Base-by-base conservation (phyloP, 345 rosid genomes). In the Geranium brycei region DNA sequence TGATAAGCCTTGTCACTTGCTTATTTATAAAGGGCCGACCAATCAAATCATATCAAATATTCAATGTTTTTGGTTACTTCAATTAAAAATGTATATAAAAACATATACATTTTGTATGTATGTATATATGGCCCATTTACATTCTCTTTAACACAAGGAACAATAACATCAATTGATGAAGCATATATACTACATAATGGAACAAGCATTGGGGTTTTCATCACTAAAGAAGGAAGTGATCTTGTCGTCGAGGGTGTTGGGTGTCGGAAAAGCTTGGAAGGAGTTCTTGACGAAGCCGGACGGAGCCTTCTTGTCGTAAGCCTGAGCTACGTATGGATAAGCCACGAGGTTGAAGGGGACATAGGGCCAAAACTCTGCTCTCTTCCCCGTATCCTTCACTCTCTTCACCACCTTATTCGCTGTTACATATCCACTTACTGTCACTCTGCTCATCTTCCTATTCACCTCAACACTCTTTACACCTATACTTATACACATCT, bases 291-390 rank as follows among this genome's bases (percentile, higher is more conserved):
- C 84, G 51, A 64, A 80, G 3, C 87, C 87, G 2, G 84, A 15
- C 0, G 87, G 87, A 1, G 87, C 87, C 51, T 69, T 82, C 76
- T 80, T 82, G 68, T 82, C 87, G 61, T 82, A 82, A 59, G 82
- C 80, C 57, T 71, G 73, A 31, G 75, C 76, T 2, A 61, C 80
- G 6, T 80, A 82, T 0, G 87, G 87, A 23, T 80, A 78, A 0
- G 84, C 77, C 55, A 82, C 87, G 53, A 82, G 47, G 66, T 80
- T 74, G 70, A 70, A 74, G 0, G 79, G 79, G 4, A 82, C 78
- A 35, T 82, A 82, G 0, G 87, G 87, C 87, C 87, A 80, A 6
- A 82, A 64, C 61, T 82, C 84, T 0, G 87, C 84, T 69, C 69
- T 79, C 60, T 76, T 82, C 31, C 84, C 83, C 11, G 81, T 79